Evolutionary conservation across 768 basidiomycete genomes (phyloP), one percentile per base, ranked within the genome.

Genomic region (Russula dissimulans): DNA sequence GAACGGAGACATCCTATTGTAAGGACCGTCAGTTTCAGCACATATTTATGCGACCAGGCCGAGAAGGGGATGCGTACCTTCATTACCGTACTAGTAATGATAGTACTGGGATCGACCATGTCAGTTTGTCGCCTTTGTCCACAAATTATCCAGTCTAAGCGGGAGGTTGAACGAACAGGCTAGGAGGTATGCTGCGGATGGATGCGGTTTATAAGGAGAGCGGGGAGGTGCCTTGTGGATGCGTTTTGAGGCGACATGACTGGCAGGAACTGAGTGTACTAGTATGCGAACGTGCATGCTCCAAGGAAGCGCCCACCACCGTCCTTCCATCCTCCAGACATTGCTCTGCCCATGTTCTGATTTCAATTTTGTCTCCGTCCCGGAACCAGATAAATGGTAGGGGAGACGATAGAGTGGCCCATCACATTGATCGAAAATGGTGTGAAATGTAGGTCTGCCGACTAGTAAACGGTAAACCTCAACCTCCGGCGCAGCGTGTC

Each of bases 1-100:
- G 60, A 15, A 61, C 44, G 7, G 60, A 54, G 49, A 41, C 60
- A 45, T 61, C 60, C 60, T 61, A 55, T n/a, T 26, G n/a, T 18
- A 22, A 26, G 29, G 15, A 15, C 10, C 5, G 10, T 29, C 18
- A 10, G 29, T 22, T 49, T 45, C 12, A 61, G 44, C 49, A 61
- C 22, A 56, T 17, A 9, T 18, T 29, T 54, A 2, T 47, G 31
- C 42, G 47, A 49, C 14, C 47, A 22, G 38, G 54, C 42, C 4
- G 26, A 49, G 17, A 29, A 43, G 47, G 32, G 42, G 14, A 14
- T 4, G 55, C 54, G 31, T 48, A 61, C 60, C 60, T 51, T 56
- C 31, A 41, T 61, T 45, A 32, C 31, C 22, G 12, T 56, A 10
- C 34, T 26, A 44, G 14, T 29, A 39, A 5, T 5, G 5, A 41